Evolutionary conservation across 1,139 yeast genomes (phyloP).

Genomic region (Blastobotrys ciferrii): DNA sequence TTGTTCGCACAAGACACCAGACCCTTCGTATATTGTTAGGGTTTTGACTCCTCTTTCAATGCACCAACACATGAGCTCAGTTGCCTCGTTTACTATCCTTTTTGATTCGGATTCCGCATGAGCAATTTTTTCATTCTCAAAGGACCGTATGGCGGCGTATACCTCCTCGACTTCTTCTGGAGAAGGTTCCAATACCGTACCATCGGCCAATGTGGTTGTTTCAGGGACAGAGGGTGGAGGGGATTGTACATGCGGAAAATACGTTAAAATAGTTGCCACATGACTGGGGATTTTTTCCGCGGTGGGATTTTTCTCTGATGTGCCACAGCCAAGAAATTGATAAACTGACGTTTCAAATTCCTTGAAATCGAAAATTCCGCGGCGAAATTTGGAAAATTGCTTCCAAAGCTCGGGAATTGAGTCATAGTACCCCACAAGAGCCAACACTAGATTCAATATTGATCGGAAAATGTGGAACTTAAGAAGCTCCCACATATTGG

Average conservation of each 20-base stretch:
- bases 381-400: conserved; percentile 9
- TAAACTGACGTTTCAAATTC: conserved; percentile 9
- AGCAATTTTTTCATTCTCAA: conserved; percentile 13
- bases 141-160: conserved; percentile 13
- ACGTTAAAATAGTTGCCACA: conserved; percentile 24
- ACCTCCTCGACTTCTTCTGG: conserved; percentile 18
- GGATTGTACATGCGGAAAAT: conserved; percentile 16
- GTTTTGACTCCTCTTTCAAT: conserved; percentile 19
- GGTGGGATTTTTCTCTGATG: not conserved
- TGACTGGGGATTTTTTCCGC: conserved; percentile 19
- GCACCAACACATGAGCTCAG: conserved; percentile 24
- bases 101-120: conserved; percentile 20
- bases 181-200: conserved; percentile 17
- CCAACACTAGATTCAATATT: conserved; percentile 18
- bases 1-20: conserved; percentile 10
- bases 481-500: conserved; percentile 25
- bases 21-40: conserved; percentile 27
- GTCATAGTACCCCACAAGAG: conserved; percentile 17
- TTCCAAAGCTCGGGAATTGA: conserved; percentile 10
- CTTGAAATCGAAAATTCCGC: conserved; percentile 8
- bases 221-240: conserved; percentile 25
- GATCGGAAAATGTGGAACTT: conserved; percentile 26
- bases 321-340: conserved; percentile 3
- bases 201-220: conserved; percentile 19
- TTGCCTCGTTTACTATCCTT: conserved; percentile 24